Base-by-base conservation (phyloP, 2,329 filamentous ascomycete species). In the Cercospora beticola region DNA sequence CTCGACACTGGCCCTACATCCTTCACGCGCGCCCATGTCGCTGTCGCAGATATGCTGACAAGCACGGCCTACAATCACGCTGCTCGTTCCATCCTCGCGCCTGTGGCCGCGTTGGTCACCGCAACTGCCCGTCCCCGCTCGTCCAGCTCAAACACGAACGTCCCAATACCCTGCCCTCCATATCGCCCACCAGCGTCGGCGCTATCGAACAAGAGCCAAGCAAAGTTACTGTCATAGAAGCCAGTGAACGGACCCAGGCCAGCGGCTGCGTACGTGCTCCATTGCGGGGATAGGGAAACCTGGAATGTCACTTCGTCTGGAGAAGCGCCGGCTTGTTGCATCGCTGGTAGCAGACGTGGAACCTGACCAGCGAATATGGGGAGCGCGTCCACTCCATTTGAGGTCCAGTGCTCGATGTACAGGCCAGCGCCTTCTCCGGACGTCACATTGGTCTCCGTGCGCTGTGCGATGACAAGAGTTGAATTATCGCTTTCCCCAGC, bases 91-190 rank as follows among this genome's bases (percentile, higher is more conserved):
- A 59, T 33, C 9, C 56, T 59, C 56, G 56, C 56, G 31, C 28
- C 28, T 36, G 56, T 36, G 31, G 28, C 56, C 31, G 56, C 56
- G 10, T 59, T 36, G 28, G 8, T 59, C 56, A 36, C 56, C 31
- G 56, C 56, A 59, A 43, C 21, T 28, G 62, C 62, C 10, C 23
- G 33, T 3, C 62, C 62, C 26, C 16, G 49, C 10, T 40, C 30
- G n/a, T 57, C 62, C 49, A 64, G 43, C 30, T 64, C 62, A 28
- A 64, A 64, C 23, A 64, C 62, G 33, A 56, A 64, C 14, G 49
- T 56, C 21, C 28, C 62, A n/a, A 58, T 33, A 16, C 56, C 56
- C 56, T 36, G 56, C 1, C 56, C 56, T 5, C 28, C 56, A 21
- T 59, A 59, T 23, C 56, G 56, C 6, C 56, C 56, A 4, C 56